Base-by-base conservation (phyloP, 2,329 filamentous ascomycete genomes). In the Diplodia sapinea region DNA sequence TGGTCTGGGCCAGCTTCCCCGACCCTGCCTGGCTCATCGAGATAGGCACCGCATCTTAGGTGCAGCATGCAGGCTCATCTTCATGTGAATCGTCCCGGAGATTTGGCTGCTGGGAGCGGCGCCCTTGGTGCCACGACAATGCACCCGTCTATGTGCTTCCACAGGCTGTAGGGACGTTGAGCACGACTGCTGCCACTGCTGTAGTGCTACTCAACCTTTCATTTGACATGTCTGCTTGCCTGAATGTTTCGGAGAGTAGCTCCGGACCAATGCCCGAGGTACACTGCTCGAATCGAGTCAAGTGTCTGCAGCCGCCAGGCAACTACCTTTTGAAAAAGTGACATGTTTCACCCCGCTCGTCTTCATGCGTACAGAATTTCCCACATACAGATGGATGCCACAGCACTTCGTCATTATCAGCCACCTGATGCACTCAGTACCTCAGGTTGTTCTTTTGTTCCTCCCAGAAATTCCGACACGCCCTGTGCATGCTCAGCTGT, bases 381-480 rank as follows among this genome's bases (percentile, higher is more conserved):
- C 55, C 38, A 70, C 38, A 43, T 43, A 7, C 15, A 47, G 43
- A 11, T 47, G 17, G 17, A 47, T 47, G 43, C 43, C 43, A 47
- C 43, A 11, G 20, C n/a, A 47, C 43, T 20, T 12, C 17, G 43
- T n/a, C 43, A 47, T 20, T n/a, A n/a, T 4, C 43, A 47, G 43
- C 43, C 43, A 11, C 36, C 36, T 38, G 36, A 11, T 38, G 36
- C 36, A 47, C 43, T 63, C 47, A 63, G 47, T 63, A 66, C 66
- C 88, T 86, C 71, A 97, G 81, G 68, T 84, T 83, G 65, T 83
- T 83, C 77, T 91, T 91, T 77, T 96, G 90, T 72, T 90, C 84
- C 68, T 90, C 81, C 94, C 94, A 98, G 75, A 97, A 97, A 70
- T 91, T 90, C 76, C 87, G 87, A 79, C 94, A 98, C 23, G 87